Conservation (phyloP, 495 filamentous ascomycete species). For the Barbatosphaeria neglecta region DNA sequence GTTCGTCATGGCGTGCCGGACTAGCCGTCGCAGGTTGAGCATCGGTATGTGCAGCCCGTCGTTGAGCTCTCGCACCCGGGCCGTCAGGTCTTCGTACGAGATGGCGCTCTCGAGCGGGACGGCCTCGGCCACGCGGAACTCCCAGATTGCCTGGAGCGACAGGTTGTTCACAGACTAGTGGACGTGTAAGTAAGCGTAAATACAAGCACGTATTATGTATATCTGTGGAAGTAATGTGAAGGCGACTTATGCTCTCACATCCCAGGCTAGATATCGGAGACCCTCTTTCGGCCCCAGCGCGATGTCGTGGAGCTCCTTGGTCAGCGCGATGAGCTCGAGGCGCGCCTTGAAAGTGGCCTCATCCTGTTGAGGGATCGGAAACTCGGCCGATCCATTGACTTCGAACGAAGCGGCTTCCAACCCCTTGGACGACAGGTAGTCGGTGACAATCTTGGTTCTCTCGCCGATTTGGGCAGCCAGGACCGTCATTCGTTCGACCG, state of each 20-base stretch:
- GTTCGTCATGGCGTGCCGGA: constrained; percentile 38
- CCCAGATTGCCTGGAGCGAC: constrained; percentile 13
- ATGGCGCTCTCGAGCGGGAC: constrained; percentile 23
- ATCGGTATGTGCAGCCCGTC: constrained; percentile 12
- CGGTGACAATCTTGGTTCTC: constrained; percentile 11
- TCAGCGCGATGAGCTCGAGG: constrained; percentile 7
- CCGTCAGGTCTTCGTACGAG: constrained; percentile 25
- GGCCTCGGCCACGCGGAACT: constrained; percentile 16
- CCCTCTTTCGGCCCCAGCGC: constrained; percentile 11
- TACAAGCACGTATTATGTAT: not conserved
- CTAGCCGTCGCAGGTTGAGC: constrained; percentile 18
- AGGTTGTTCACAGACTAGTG: constrained; percentile 9
- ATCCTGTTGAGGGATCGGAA: constrained; percentile 10
- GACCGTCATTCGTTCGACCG: constrained; percentile 5
- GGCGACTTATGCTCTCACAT: constrained; percentile 4
- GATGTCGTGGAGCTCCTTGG: constrained; percentile 14
- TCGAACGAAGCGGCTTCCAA: constrained; percentile 14
- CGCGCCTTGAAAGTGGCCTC: constrained; percentile 8
- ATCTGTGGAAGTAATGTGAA: not conserved
- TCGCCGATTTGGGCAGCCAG: constrained; percentile 8
- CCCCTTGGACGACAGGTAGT: constrained; percentile 13
- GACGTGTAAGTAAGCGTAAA: not conserved
- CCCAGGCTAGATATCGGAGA: constrained; percentile 12
- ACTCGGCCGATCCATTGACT: constrained; percentile 11
- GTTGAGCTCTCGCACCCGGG: constrained; percentile 8